Evolutionary conservation across 139 green algal genomes (phyloP), one percentile per base, ranked within the genome.

Genomic region (Chlorella vulgaris): DNA sequence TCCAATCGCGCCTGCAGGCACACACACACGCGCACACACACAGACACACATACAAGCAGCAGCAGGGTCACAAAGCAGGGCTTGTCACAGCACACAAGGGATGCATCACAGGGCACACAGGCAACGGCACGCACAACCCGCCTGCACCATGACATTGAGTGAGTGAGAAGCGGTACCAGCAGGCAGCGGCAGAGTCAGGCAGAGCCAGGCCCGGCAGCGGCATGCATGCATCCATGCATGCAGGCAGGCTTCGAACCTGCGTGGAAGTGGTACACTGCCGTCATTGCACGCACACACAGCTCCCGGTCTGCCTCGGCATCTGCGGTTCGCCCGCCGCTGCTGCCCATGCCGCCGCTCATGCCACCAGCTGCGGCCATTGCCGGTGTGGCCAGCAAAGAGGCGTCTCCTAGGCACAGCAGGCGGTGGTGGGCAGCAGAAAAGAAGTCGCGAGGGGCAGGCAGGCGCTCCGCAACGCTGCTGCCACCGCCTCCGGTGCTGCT

Each of bases 231-330:
- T 58, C n/a, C n/a, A n/a, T n/a, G n/a, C n/a, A n/a, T n/a, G n/a
- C n/a, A n/a, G n/a, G n/a, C n/a, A n/a, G n/a, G n/a, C n/a, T 19
- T n/a, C n/a, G n/a, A n/a, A 67, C 58, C 58, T 19, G 87, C 86
- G 83, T 96, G 89, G 15, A 63, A 73, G 26, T 76, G 73, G 86
- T 98, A 98, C 2, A 94, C 88, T 1, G 91, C 90, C 0, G 94
- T 88, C 94, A 98, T 97, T 19, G 95, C 96, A 2, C 91, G 86
- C 6, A 94, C 87, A 68, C 93, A 98, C 36, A 98, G 86, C 87
- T 95, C 82, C 28, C 90, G 80, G 18, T 90, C 81, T 5, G 61
- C 81, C 33, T 82, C 86, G 3, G 83, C 71, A 42, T 93, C 73
- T 28, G 35, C 15, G 18, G 28, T 24, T 29, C 47, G 24, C 21